These are phyloP conservation scores for Magnaporthiopsis incrustans DNA, from an alignment of 2,329 filamentous ascomycete species.

Conservation along the genomic window DNA sequence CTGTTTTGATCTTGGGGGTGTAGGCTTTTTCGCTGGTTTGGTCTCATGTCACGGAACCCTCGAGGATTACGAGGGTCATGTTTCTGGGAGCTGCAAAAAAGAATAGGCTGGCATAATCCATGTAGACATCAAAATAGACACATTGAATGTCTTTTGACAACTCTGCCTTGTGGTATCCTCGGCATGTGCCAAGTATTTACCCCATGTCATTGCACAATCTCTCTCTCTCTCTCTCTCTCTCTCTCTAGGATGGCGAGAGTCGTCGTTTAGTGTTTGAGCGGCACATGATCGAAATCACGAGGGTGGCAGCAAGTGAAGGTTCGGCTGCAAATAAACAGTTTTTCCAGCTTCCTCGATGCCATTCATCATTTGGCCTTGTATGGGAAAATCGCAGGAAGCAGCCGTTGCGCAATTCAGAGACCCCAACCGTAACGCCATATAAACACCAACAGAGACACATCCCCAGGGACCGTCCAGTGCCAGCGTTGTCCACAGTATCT, in stretches of 20 bases:
- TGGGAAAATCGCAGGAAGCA: neutral
- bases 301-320: too few relatives aligned
- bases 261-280: too few relatives aligned
- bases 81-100: neutral
- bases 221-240: too few relatives aligned
- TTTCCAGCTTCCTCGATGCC: neutral
- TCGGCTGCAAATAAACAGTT: neutral
- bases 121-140: neutral
- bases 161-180: too few relatives aligned
- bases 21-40: neutral
- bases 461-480: too few relatives aligned
- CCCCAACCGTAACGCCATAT: neutral
- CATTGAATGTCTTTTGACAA: neutral
- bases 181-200: too few relatives aligned
- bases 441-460: neutral
- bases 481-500: too few relatives aligned
- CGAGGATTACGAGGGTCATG: neutral
- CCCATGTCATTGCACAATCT: too few relatives aligned
- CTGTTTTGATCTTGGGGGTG: neutral
- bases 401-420: neutral
- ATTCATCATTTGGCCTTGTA: neutral
- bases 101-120: neutral
- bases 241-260: too few relatives aligned
- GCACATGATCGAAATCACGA: neutral
- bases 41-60: neutral